Evolutionary conservation across 2,329 filamentous ascomycete species (phyloP), one percentile per base, ranked within the genome.

Genomic region (Cladorrhinum sp.): DNA sequence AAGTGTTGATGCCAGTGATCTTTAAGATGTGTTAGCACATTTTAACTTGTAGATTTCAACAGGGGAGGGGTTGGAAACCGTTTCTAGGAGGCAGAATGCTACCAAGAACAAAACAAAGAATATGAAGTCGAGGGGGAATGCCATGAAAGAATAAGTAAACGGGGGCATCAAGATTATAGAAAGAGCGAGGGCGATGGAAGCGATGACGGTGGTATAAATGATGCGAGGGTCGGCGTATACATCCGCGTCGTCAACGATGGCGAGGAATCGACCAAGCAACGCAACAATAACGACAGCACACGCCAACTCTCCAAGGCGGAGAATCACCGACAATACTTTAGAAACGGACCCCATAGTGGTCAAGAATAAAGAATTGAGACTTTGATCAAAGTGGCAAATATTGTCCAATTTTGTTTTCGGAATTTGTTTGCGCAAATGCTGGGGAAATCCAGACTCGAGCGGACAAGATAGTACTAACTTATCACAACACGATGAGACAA

Each of bases 71-170:
- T n/a, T 41, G 36, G 6, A 13, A 41, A 41, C 36, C 36, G 36
- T 16, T 41, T 41, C 36, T 4, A 41, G 36, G 6, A 41, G 36
- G 16, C 36, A 41, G 36, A 41, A 58, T 45, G 56, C 49, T 23
- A 58, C 56, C 45, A 58, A 22, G 13, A 22, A 50, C 10, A 58
- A 36, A 32, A 25, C 32, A 23, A 58, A 58, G 18, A 58, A 9
- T 22, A 58, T 48, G 16, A 58, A 53, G 27, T 58, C 56, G n/a
- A 58, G 2, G 20, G 56, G 56, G 25, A 41, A 58, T 12, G 56
- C 56, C 49, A 58, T 53, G 13, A 58, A 58, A 8, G 56, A 38
- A 20, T 20, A 58, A 9, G 56, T 58, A 36, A 58, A 58, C 8
- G 56, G 56, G 12, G 38, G 29, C 20, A 58, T 52, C n/a, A 58